Evolutionary conservation across 2,329 filamentous ascomycete genomes (phyloP), one percentile per base, ranked within the genome.

Genomic region (Colletotrichum kahawae): DNA sequence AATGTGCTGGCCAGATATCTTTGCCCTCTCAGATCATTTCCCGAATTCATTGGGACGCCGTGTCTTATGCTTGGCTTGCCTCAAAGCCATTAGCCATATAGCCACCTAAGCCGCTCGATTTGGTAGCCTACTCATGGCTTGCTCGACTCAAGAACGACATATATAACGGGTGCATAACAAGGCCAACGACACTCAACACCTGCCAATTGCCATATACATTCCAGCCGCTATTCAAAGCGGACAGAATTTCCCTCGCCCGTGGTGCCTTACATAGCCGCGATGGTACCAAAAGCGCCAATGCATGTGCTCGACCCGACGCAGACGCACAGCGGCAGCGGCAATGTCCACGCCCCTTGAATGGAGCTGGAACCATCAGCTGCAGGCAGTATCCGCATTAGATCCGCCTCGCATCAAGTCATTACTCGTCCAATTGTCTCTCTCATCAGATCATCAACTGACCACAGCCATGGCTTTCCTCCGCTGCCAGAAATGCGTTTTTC

Each of bases 201-300:
- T 48, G 38, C 56, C 68, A 67, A 74, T 62, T 38, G 56, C 71
- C 14, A 34, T 9, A 18, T 59, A 14, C 29, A 34, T 24, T 64
- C 48, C 67, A 65, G 31, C 48, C 48, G 70, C 48, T 10, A 21
- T 48, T 24, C 43, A 36, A 38, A 51, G 29, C 21, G 31, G 51
- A 27, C 70, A 59, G 10, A 13, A 38, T 38, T 24, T 43, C 18
- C 27, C 21, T 18, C 67, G 33, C 24, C 38, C 9, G 24, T 21
- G 29, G 56, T 75, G 63, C 72, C 57, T 75, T 68, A 68, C 69
- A 75, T 72, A 72, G 72, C 69, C 72, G 69, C 69, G 69, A 67
- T 56, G 24, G 43, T 56, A 67, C 63, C 63, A 38, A 67, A 48
- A 63, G 56, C 63, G 62, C 56, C 63, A 38, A 67, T 36, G 68